These are phyloP conservation scores for Bathelium albidoporum DNA, from an alignment of 495 filamentous ascomycete species.

Conservation along the genomic window DNA sequence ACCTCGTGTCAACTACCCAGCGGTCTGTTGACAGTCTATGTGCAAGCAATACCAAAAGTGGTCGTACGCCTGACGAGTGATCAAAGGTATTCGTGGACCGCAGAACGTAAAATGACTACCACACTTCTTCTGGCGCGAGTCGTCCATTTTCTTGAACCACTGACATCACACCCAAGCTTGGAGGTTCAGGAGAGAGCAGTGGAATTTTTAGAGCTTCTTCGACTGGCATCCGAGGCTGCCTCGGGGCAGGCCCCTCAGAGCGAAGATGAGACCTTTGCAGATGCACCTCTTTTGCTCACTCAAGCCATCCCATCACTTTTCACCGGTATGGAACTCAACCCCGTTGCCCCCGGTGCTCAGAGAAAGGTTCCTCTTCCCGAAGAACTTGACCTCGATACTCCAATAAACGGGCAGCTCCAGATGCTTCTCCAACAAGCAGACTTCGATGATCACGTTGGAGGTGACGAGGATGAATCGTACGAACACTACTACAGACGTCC, in stretches of 20 bases:
- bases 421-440: slow-evolving; percentile 52
- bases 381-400: slow-evolving; percentile 60
- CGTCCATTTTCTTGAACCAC: slow-evolving; percentile 65
- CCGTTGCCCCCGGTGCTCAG: slow-evolving; percentile 74
- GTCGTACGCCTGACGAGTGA: slow-evolving; percentile 56
- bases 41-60: slow-evolving; percentile 84
- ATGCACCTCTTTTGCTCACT: slow-evolving; percentile 70
- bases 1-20: slow-evolving; percentile 51
- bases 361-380: slow-evolving; percentile 73
- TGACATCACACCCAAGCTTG: slow-evolving; percentile 69
- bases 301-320: slow-evolving; percentile 85
- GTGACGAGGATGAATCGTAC: slow-evolving; percentile 54
- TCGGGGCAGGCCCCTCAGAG: slow-evolving; percentile 47
- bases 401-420: slow-evolving; percentile 69
- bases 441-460: slow-evolving; percentile 36
- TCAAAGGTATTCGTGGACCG: slow-evolving; percentile 47
- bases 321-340: slow-evolving; percentile 75
- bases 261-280: slow-evolving; percentile 41
- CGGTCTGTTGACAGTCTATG: slow-evolving; percentile 56
- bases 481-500: slow-evolving; percentile 58
- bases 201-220: slow-evolving; percentile 81
- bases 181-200: slow-evolving; percentile 96
- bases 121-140: slow-evolving; percentile 68
- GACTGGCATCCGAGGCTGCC: slow-evolving; percentile 70
- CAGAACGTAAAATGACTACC: slow-evolving; percentile 54